A percentile compares a stretch with the other conserved stretches of the same genome.
phyloP scores from a whole-genome alignment of 306 rosid genomes.

The Cicer cuneatum region DNA sequence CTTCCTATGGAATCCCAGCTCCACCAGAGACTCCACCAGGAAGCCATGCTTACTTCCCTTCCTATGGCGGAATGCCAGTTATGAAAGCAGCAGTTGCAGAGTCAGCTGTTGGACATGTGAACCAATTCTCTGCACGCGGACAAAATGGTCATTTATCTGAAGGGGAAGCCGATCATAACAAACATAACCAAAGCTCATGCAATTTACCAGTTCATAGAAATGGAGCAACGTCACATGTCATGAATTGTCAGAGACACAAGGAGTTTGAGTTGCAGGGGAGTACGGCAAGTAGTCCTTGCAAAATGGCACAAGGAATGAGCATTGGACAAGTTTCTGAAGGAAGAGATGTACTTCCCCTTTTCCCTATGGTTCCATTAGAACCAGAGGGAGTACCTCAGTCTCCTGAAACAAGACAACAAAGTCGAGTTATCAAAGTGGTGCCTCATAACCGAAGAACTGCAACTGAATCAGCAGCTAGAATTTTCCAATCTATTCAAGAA shows the following conservation, averaged over 20 bases:
- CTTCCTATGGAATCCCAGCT: slow-evolving; percentile 66
- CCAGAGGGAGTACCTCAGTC: slow-evolving; percentile 60
- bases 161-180: slow-evolving; percentile 46
- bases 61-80: slow-evolving; percentile 73
- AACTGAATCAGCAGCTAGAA: slow-evolving; percentile 91
- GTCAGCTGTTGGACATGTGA: slow-evolving; percentile 64
- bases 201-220: slow-evolving; percentile 53
- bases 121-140: slow-evolving; percentile 48
- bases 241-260: slow-evolving; percentile 50
- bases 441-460: slow-evolving; percentile 89
- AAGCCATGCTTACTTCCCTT: slow-evolving; percentile 65
- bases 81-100: slow-evolving; percentile 61
- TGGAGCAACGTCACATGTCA: slow-evolving; percentile 46
- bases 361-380: slow-evolving; percentile 52
- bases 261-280: slow-evolving; percentile 72
- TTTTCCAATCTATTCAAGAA: slow-evolving; percentile 88
- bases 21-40: slow-evolving; percentile 57
- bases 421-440: slow-evolving; percentile 81
- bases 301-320: slow-evolving; percentile 49
- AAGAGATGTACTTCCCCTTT: slow-evolving; percentile 61
- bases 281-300: slow-evolving; percentile 68
- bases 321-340: slow-evolving; percentile 49
- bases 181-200: slow-evolving; percentile 56
- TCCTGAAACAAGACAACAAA: slow-evolving; percentile 50
- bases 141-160: slow-evolving; percentile 45